Evolutionary conservation across 306 rosid species (phyloP), one percentile per base, ranked within the genome.

Genomic region (Prunus padus): DNA sequence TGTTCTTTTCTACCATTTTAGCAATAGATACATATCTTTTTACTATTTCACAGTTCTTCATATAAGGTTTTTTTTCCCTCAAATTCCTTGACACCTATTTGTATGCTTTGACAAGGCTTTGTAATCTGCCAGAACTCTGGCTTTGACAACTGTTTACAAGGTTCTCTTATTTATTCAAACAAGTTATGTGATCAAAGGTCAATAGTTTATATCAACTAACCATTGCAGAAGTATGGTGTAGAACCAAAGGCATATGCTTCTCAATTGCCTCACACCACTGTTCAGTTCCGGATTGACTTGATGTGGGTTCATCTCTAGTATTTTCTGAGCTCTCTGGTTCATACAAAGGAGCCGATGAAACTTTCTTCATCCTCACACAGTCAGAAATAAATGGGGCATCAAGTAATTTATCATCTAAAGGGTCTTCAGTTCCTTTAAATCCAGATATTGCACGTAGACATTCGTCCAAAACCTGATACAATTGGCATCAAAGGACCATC

Each of bases 341-440:
- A 22, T 89, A 85, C n/a, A 84, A 81, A 70, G 98, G 98, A 74
- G 97, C 98, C 15, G 97, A 95, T 22, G 97, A 90, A 77, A 95
- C 92, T 84, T 92, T 92, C 87, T 95, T 92, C 84, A 77, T 77
- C 88, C 98, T 92, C 65, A 87, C 72, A 83, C 83, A 87, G 77
- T 90, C 98, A 59, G 92, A 95, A 70, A 94, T 86, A 82, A 95
- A 92, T 65, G 98, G 97, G 80, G 89, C 78, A 73, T 84, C 91
- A 62, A 79, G 76, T 62, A 91, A 57, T 84, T 85, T 90, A 78
- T 95, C 97, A 69, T 95, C 97, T 5, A 85, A 89, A 82, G 88
- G 87, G 79, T 94, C 97, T 87, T 90, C 98, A 1, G 97, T 90
- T 80, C 97, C 98, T 83, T 92, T 96, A 84, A 95, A 95, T 71